A percentile compares a stretch with the other conserved stretches of the same genome.
Conservation (phyloP, 306 rosid genomes). For the Urtica urens region DNA sequence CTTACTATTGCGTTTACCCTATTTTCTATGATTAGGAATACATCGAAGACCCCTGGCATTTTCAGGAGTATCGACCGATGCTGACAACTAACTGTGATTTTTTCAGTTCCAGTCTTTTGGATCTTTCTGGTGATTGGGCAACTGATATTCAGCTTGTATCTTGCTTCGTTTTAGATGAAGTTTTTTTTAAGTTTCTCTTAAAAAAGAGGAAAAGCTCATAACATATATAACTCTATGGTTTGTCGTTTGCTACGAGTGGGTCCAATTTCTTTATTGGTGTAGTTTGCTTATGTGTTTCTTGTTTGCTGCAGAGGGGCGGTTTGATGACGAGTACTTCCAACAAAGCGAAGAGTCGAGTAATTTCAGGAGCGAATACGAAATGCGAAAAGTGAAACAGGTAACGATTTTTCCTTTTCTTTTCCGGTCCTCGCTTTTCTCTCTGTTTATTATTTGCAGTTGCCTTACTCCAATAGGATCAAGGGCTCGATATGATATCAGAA, state of each 20-base stretch:
- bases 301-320: constrained; percentile 54
- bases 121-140: too few species aligned
- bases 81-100: too few species aligned
- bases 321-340: constrained; percentile 75
- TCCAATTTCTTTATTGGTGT: background rate
- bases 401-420: too few species aligned
- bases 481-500: constrained; percentile 84
- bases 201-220: too few species aligned
- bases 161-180: background rate
- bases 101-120: too few species aligned
- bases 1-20: too few species aligned
- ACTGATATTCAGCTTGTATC: too few species aligned
- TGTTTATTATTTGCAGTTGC: constrained; percentile 4
- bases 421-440: background rate
- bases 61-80: too few species aligned
- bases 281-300: constrained; percentile 18
- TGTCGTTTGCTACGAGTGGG: background rate
- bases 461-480: constrained; percentile 72
- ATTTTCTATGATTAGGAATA: too few species aligned
- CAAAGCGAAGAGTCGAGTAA: constrained; percentile 60
- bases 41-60: too few species aligned
- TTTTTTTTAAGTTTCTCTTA: background rate
- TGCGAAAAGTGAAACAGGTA: constrained; percentile 83
- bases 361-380: constrained; percentile 91
- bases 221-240: background rate